Evolutionary conservation across 2,329 filamentous ascomycete genomes (phyloP).

Genomic region (Neonectria faginata): DNA sequence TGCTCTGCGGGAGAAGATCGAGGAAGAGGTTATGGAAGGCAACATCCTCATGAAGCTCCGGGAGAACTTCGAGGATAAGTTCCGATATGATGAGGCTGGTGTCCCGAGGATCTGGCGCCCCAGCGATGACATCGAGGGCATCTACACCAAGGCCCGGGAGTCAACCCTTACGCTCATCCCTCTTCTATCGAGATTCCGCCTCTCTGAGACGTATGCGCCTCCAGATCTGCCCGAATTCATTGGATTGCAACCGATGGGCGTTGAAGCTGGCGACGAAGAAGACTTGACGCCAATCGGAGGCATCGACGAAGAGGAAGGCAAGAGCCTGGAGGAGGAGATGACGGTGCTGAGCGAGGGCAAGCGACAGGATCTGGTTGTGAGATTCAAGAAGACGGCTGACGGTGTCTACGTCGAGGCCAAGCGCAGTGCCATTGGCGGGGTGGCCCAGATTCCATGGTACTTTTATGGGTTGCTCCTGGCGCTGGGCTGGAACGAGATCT

Average conservation of each 20-base stretch:
- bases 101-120: slow-evolving; percentile 97
- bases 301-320: slow-evolving; percentile 93
- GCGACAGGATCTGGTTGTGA: slow-evolving; percentile 88
- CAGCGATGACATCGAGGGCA: slow-evolving; percentile 94
- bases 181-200: slow-evolving; percentile 84
- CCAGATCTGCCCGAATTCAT: slow-evolving; percentile 90
- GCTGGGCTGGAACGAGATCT: slow-evolving; percentile 98
- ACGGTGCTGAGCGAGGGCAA: slow-evolving; percentile 92
- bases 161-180: slow-evolving; percentile 93
- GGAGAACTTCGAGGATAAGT: slow-evolving; percentile 99
- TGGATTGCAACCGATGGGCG: slow-evolving; percentile 78
- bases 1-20: slow-evolving; percentile 87
- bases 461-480: slow-evolving; percentile 92
- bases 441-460: slow-evolving; percentile 93
- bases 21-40: slow-evolving; percentile 98
- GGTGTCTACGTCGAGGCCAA: slow-evolving; percentile 99
- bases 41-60: slow-evolving; percentile 95
- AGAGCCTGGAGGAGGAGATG: slow-evolving; percentile 96
- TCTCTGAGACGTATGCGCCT: slow-evolving; percentile 77
- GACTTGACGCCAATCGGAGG: slow-evolving; percentile 90
- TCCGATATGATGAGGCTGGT: slow-evolving; percentile 94
- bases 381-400: slow-evolving; percentile 98
- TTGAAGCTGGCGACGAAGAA: slow-evolving; percentile 87
- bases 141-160: slow-evolving; percentile 92
- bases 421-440: slow-evolving; percentile 92